Conservation (phyloP, 345 rosid species). For the Abelmoschus esculentus region DNA sequence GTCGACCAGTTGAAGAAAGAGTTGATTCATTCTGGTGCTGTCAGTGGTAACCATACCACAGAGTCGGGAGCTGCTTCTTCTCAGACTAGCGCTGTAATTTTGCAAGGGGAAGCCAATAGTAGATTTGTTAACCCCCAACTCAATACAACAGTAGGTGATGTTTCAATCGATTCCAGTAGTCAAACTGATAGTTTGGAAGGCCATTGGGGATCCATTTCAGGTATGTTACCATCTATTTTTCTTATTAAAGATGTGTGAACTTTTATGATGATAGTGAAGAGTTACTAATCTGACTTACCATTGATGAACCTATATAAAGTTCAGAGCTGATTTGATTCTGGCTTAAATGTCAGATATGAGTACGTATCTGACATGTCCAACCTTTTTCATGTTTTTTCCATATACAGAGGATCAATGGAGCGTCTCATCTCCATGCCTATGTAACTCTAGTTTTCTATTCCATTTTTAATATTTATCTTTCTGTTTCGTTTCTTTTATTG, state of each 20-base stretch:
- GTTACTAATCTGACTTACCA: background rate
- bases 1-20: slow-evolving; percentile 23
- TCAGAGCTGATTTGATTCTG: background rate
- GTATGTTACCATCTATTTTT: slow-evolving; percentile 4
- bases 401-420: no score
- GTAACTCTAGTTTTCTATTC: no score
- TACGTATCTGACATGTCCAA: background rate
- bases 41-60: slow-evolving; percentile 15
- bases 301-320: background rate
- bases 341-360: background rate
- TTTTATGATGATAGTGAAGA: background rate
- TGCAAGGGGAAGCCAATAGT: slow-evolving; percentile 19
- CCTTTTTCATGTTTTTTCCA: background rate
- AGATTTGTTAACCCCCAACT: slow-evolving; percentile 17
- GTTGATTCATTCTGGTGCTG: slow-evolving; percentile 12
- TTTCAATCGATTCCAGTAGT: slow-evolving; percentile 40
- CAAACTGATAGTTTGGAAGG: slow-evolving; percentile 54
- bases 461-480: no score
- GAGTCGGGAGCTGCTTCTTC: slow-evolving; percentile 20
- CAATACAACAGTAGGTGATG: slow-evolving; percentile 23
- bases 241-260: background rate
- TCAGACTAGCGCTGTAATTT: slow-evolving; percentile 1
- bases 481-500: no score
- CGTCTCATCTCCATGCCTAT: no score
- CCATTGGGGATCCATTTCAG: slow-evolving; percentile 47